These are phyloP conservation scores for Coriolopsis trogii DNA, from an alignment of 1,284 basidiomycete species.

Conservation along the genomic window DNA sequence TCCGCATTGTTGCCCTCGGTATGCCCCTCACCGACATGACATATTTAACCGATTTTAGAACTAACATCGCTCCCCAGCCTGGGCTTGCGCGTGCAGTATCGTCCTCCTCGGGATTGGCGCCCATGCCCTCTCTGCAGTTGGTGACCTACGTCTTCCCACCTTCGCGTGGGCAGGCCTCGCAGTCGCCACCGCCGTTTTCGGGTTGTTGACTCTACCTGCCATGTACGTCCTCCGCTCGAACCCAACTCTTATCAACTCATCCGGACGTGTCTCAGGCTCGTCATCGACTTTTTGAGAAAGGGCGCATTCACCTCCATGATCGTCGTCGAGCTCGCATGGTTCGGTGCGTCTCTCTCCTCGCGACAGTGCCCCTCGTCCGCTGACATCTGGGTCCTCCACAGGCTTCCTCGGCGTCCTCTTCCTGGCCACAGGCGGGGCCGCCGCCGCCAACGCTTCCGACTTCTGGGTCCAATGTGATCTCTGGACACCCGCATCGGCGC, in stretches of 20 bases:
- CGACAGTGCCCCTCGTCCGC: no score
- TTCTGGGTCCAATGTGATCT: conserved; percentile 15
- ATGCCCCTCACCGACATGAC: neutral
- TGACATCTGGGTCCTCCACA: neutral
- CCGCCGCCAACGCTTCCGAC: conserved; percentile 14
- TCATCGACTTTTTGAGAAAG: conserved; percentile 23
- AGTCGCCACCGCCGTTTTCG: conserved; percentile 25
- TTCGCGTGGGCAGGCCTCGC: conserved; percentile 25
- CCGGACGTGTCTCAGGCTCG: conserved; percentile 12
- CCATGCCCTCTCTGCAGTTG: conserved; percentile 9
- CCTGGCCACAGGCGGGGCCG: conserved; percentile 20
- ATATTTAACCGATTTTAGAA: no score
- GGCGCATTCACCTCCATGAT: conserved; percentile 32
- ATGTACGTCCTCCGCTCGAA: conserved; percentile 22
- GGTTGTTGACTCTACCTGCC: conserved; percentile 22
- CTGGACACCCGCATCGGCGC: conserved; percentile 10
- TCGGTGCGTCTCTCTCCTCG: conserved; percentile 17
- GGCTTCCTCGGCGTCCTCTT: conserved; percentile 23
- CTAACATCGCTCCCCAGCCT: neutral
- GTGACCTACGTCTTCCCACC: conserved; percentile 9
- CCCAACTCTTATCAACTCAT: neutral
- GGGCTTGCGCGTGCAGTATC: conserved; percentile 9
- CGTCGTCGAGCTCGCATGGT: conserved; percentile 28
- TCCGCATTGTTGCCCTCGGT: conserved; percentile 17
- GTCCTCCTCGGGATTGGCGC: conserved; percentile 19